Evolutionary conservation across 2,329 filamentous ascomycete species (phyloP).

Genomic region (Fragosphaeria purpurea): DNA sequence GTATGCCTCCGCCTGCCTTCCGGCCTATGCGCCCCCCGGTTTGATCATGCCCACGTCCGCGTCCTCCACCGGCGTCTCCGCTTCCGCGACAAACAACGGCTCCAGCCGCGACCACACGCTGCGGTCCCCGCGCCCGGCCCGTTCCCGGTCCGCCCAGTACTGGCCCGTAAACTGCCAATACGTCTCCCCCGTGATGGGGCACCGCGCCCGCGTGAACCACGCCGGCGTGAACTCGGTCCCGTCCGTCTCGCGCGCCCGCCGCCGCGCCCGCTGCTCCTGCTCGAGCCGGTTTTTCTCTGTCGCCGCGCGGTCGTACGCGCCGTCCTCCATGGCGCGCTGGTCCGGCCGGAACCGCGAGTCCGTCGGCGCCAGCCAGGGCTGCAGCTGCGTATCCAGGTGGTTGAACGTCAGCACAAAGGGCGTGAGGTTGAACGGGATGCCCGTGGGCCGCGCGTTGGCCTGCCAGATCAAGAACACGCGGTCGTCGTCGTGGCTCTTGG

Average conservation of each 20-base stretch:
- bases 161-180: slow-evolving; percentile 84
- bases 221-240: slow-evolving; percentile 76
- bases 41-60: not conserved
- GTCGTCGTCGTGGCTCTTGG: slow-evolving; percentile 47
- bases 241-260: slow-evolving; percentile 60
- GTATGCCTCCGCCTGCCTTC: too few species aligned
- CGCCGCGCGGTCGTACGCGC: slow-evolving; percentile 89
- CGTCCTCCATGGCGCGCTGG: slow-evolving; percentile 96
- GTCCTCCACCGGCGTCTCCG: not conserved
- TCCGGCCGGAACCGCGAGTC: slow-evolving; percentile 90
- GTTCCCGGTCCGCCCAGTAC: slow-evolving; percentile 73
- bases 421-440: slow-evolving; percentile 93
- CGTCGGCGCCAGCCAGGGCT: slow-evolving; percentile 72
- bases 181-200: slow-evolving; percentile 72
- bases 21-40: not conserved
- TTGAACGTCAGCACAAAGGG: slow-evolving; percentile 94
- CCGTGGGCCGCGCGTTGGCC: slow-evolving; percentile 66
- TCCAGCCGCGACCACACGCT: slow-evolving; percentile 62
- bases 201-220: slow-evolving; percentile 71
- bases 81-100: slow-evolving; percentile 46
- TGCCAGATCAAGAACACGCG: slow-evolving; percentile 91
- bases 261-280: slow-evolving; percentile 73
- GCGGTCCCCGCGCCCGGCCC: slow-evolving; percentile 49
- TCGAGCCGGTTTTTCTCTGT: slow-evolving; percentile 91
- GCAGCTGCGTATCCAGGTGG: slow-evolving; percentile 74